Percentiles rank a stretch among this genome's conserved stretches.
phyloP scores from a whole-genome alignment of 2,329 filamentous ascomycete genomes.

The Nectriaceae sp. region DNA sequence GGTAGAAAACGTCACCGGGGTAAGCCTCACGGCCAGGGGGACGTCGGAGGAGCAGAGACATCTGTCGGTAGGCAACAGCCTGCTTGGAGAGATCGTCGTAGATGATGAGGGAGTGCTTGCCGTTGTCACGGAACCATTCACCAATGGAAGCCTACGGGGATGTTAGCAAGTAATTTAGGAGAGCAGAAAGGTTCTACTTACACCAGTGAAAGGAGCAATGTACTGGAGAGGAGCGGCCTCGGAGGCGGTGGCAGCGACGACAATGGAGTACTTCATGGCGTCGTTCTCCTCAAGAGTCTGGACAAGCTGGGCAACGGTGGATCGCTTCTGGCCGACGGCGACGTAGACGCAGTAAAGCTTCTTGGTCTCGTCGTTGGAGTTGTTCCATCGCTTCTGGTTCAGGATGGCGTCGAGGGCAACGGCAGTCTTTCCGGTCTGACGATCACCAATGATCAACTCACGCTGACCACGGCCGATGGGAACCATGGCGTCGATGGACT shows the following conservation, averaged over 20 bases:
- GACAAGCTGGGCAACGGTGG: constrained; percentile 98
- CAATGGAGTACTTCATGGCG: constrained; percentile 95
- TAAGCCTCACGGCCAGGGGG: constrained; percentile 99
- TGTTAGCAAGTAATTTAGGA: constrained; percentile 2
- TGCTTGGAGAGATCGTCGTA: constrained; percentile 98
- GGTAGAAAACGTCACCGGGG: constrained; percentile 99
- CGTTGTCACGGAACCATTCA: constrained; percentile 80
- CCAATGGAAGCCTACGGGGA: constrained; percentile 47
- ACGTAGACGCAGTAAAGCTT: constrained; percentile 99
- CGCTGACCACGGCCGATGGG: constrained; percentile 99
- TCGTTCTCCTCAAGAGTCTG: constrained; percentile 99
- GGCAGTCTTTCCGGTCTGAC: constrained; percentile 99
- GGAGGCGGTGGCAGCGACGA: constrained; percentile 95
- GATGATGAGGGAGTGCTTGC: constrained; percentile 86
- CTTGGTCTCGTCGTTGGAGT: constrained; percentile 81
- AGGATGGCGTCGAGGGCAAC: constrained; percentile 97
- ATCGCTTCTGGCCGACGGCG: constrained; percentile 98
- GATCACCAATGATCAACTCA: constrained; percentile 99
- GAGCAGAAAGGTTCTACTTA: not conserved
- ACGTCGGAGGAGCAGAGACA: constrained; percentile 96
- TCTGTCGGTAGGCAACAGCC: constrained; percentile 96
- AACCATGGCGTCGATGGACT: constrained; percentile 99
- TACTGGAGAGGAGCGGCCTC: constrained; percentile 96
- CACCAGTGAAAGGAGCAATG: constrained; percentile 87
- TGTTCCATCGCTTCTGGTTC: constrained; percentile 99